Percentiles rank a stretch among this genome's conserved stretches.
phyloP scores from a whole-genome alignment of 1,139 yeast genomes.

The Hansenula lynferdii region DNA sequence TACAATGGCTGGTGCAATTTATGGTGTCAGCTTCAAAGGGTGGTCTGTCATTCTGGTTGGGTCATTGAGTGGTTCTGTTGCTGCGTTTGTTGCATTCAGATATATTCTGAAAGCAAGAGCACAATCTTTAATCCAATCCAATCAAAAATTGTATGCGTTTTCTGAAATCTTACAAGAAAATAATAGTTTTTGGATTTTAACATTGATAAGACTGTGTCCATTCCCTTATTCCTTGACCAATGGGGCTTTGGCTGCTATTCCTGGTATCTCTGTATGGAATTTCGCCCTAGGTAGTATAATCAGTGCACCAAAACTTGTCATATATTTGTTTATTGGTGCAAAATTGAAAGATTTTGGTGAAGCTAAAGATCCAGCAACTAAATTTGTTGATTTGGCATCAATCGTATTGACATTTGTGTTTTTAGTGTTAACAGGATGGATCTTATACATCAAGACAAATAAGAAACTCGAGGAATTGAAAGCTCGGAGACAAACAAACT shows the following conservation, averaged over 20 bases:
- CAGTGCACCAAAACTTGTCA: conserved; percentile 75
- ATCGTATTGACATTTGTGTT: conserved; percentile 27
- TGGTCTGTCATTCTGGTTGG: conserved; percentile 74
- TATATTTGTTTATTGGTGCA: conserved; percentile 78
- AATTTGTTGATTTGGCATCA: conserved; percentile 42
- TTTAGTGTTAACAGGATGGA: conserved; percentile 59
- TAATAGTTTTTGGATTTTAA: conserved; percentile 61
- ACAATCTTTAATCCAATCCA: conserved; percentile 40
- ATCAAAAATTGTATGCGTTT: conserved; percentile 69
- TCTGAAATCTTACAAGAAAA: conserved; percentile 67
- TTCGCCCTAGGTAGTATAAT: conserved; percentile 69
- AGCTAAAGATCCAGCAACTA: conserved; percentile 45
- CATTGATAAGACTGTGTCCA: conserved; percentile 80
- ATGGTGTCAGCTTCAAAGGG: conserved; percentile 70
- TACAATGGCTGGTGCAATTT: conserved; percentile 73
- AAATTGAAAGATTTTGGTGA: conserved; percentile 70
- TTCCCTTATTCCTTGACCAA: conserved; percentile 89
- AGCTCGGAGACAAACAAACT: conserved; percentile 5
- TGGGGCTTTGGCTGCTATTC: conserved; percentile 87
- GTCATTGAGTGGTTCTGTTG: conserved; percentile 67
- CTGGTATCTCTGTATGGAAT: conserved; percentile 56
- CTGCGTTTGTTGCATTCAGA: conserved; percentile 66
- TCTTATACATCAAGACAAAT: conserved; percentile 58
- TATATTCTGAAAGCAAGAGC: conserved; percentile 58
- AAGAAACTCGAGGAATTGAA: conserved; percentile 27